These are phyloP conservation scores for Teunomyces tritomae DNA, from an alignment of 805 yeast species.

Conservation along the genomic window DNA sequence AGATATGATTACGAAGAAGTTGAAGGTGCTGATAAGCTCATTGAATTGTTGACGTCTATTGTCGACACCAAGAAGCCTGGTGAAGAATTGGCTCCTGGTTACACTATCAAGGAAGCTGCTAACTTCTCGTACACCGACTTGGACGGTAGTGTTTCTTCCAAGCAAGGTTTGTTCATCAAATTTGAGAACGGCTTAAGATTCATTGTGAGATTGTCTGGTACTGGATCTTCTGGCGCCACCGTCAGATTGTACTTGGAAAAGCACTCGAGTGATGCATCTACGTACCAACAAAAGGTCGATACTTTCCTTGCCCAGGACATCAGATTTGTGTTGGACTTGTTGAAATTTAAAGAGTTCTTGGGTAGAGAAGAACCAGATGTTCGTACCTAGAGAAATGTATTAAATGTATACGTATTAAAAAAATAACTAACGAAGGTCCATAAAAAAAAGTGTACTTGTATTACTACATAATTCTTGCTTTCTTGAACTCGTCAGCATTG, in stretches of 20 bases:
- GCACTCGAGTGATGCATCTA: slow-evolving; percentile 59
- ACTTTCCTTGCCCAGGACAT: slow-evolving; percentile 67
- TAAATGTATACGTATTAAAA: not conserved
- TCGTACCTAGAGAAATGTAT: slow-evolving; percentile 50
- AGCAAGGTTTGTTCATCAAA: slow-evolving; percentile 88
- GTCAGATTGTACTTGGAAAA: slow-evolving; percentile 89
- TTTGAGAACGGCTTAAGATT: slow-evolving; percentile 79
- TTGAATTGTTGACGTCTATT: slow-evolving; percentile 41
- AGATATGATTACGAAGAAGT: slow-evolving; percentile 92
- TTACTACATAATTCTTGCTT: slow-evolving; percentile 2
- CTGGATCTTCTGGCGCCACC: slow-evolving; percentile 98
- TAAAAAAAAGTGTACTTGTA: not conserved
- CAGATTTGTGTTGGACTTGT: slow-evolving; percentile 58
- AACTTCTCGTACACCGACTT: slow-evolving; percentile 91
- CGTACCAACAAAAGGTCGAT: slow-evolving; percentile 54
- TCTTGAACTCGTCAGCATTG: slow-evolving; percentile 9
- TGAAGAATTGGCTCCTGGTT: slow-evolving; percentile 44
- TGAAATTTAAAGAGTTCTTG: slow-evolving; percentile 68
- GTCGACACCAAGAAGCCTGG: slow-evolving; percentile 43
- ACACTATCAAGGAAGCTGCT: slow-evolving; percentile 69
- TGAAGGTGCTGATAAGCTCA: slow-evolving; percentile 71
- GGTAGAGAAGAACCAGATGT: slow-evolving; percentile 90
- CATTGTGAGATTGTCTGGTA: slow-evolving; percentile 89
- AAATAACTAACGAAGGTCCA: not conserved
- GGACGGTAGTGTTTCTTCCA: slow-evolving; percentile 83